These are phyloP conservation scores for Citeromyces hawaiiensis DNA, from an alignment of 1,139 yeast genomes.

Conservation along the genomic window DNA sequence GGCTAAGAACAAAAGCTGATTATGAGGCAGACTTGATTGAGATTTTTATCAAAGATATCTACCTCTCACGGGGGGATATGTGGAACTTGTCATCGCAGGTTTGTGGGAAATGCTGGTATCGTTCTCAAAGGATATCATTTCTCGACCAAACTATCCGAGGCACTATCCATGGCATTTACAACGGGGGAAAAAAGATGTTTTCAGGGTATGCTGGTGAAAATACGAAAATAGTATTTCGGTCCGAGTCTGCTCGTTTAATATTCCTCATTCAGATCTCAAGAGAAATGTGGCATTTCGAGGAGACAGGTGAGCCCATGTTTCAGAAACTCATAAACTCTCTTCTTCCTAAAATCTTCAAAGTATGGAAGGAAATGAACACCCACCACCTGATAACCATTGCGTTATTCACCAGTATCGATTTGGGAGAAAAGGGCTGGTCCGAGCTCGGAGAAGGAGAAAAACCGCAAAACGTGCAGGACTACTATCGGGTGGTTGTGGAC, in stretches of 20 bases:
- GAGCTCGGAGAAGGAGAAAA: constrained; percentile 61
- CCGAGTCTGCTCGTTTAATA: constrained; percentile 78
- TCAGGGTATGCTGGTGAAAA: constrained; percentile 55
- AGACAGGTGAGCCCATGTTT: constrained; percentile 87
- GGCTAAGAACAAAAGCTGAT: constrained; percentile 29
- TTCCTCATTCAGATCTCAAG: constrained; percentile 80
- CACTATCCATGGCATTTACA: constrained; percentile 52
- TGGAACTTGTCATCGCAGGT: constrained; percentile 67
- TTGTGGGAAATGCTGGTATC: constrained; percentile 50
- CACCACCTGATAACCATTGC: constrained; percentile 90
- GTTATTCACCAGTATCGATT: constrained; percentile 70
- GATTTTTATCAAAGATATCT: constrained; percentile 66
- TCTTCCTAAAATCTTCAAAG: constrained; percentile 77
- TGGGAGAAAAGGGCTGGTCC: constrained; percentile 41
- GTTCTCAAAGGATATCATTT: constrained; percentile 52
- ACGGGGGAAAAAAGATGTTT: constrained; percentile 53
- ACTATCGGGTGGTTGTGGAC: constrained; percentile 88
- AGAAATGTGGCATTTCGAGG: constrained; percentile 99
- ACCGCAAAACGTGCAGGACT: constrained; percentile 56
- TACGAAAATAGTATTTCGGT: constrained; percentile 74
- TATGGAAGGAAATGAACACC: constrained; percentile 78
- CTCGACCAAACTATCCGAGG: constrained; percentile 48
- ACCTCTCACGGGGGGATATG: constrained; percentile 85
- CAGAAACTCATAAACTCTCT: constrained; percentile 85
- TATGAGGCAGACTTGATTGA: constrained; percentile 77